A percentile compares a stretch with the other conserved stretches of the same genome.
These are phyloP conservation scores for Aspergillus puulaauensis DNA, from an alignment of 2,329 filamentous ascomycete genomes.

Conservation along the genomic window DNA sequence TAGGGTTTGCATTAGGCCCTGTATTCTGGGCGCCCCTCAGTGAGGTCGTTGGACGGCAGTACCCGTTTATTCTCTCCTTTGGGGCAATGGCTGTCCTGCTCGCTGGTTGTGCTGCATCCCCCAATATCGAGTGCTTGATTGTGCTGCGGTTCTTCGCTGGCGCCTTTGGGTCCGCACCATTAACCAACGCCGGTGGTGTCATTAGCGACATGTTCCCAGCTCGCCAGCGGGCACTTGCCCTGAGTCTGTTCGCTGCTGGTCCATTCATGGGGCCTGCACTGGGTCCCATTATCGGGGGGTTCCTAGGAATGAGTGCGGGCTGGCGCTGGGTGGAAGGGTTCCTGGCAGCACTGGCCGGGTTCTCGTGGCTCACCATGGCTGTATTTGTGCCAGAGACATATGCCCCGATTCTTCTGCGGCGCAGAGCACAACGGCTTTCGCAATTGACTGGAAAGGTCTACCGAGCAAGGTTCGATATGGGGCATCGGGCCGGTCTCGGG, in stretches of 20 bases:
- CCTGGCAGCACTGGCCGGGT: slow-evolving; percentile 62
- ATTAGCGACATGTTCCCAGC: slow-evolving; percentile 62
- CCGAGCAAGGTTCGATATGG: slow-evolving; percentile 30
- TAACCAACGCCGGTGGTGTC: slow-evolving; percentile 63
- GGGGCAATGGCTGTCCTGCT: slow-evolving; percentile 37
- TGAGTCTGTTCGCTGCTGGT: slow-evolving; percentile 65
- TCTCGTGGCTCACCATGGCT: slow-evolving; percentile 49
- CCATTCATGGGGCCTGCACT: slow-evolving; percentile 64
- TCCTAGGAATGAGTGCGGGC: slow-evolving; percentile 61
- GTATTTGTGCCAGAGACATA: slow-evolving; percentile 42
- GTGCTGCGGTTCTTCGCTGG: slow-evolving; percentile 67
- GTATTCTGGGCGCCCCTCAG: slow-evolving; percentile 45
- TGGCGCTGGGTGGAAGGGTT: slow-evolving; percentile 71
- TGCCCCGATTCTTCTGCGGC: slow-evolving; percentile 52
- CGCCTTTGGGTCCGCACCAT: slow-evolving; percentile 60
- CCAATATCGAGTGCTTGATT: slow-evolving; percentile 62
- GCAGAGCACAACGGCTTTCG: slow-evolving; percentile 48
- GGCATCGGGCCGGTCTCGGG: slow-evolving; percentile 36
- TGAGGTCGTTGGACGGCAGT: slow-evolving; percentile 39
- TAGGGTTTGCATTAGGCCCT: slow-evolving; percentile 48
- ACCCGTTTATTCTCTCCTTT: slow-evolving; percentile 25
- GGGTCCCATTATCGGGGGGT: slow-evolving; percentile 67
- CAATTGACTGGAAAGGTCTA: slow-evolving; percentile 52
- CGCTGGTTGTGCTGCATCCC: slow-evolving; percentile 44
- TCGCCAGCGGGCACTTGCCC: slow-evolving; percentile 56